Percentiles rank a stretch among this genome's conserved stretches.
phyloP scores from a whole-genome alignment of 2,329 filamentous ascomycete species.

The Xylariaceae sp. region DNA sequence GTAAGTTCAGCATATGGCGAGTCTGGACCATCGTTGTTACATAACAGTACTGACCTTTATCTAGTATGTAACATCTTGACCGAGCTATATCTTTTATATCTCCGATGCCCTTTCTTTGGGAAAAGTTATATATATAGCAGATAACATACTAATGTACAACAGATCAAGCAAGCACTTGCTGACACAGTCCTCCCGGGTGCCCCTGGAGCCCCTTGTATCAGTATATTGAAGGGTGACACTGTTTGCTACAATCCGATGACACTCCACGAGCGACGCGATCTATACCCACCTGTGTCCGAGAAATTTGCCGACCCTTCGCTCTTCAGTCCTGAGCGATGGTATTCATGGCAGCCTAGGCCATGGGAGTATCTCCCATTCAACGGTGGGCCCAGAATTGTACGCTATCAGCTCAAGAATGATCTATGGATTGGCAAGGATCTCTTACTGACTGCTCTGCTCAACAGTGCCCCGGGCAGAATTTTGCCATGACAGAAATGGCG shows the following conservation, averaged over 20 bases:
- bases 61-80: slow-evolving; percentile 11
- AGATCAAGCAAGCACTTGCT: slow-evolving; percentile 43
- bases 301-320: slow-evolving; percentile 27
- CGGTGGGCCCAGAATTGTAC: slow-evolving; percentile 55
- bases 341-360: slow-evolving; percentile 44
- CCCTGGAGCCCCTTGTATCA: slow-evolving; percentile 21
- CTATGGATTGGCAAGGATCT: neutral
- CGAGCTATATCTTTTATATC: neutral
- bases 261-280: slow-evolving; percentile 26
- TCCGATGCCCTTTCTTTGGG: too few relatives aligned
- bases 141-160: slow-evolving; percentile 3
- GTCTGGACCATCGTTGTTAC: neutral
- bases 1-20: slow-evolving; percentile 9
- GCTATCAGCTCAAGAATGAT: neutral
- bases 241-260: slow-evolving; percentile 21
- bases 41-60: neutral
- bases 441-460: slow-evolving; percentile 9
- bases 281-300: slow-evolving; percentile 27
- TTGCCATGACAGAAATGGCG: slow-evolving; percentile 31
- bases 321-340: slow-evolving; percentile 34
- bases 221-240: slow-evolving; percentile 26
- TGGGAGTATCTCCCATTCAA: slow-evolving; percentile 64
- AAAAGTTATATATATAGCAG: neutral
- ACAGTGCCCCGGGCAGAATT: slow-evolving; percentile 32
- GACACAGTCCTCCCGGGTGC: slow-evolving; percentile 47